Evolutionary conservation across 345 rosid species (phyloP).

Genomic region (Acer campestre): DNA sequence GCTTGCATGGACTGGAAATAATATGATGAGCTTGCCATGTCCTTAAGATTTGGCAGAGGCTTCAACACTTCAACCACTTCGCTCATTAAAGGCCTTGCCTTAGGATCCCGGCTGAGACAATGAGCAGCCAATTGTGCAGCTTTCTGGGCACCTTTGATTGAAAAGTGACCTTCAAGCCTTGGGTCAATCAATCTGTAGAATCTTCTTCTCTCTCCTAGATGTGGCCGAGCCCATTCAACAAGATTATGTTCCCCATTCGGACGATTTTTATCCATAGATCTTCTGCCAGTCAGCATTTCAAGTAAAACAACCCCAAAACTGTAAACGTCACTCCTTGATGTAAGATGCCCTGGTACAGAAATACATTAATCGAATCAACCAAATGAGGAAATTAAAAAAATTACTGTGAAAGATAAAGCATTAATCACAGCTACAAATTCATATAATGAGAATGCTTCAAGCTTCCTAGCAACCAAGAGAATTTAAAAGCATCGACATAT

Average conservation of each 20-base stretch:
- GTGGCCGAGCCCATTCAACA: conserved; percentile 87
- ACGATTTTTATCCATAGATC: conserved; percentile 83
- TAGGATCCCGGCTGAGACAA: conserved; percentile 81
- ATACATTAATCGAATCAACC: neutral
- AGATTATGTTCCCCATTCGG: conserved; percentile 82
- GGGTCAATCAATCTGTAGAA: conserved; percentile 79
- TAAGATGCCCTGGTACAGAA: conserved; percentile 65
- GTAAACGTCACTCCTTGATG: conserved; percentile 83
- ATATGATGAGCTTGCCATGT: conserved; percentile 84
- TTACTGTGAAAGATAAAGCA: neutral
- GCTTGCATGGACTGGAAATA: conserved; percentile 76
- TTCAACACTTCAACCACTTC: conserved; percentile 70
- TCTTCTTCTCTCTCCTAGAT: conserved; percentile 75
- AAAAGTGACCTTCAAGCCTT: conserved; percentile 78
- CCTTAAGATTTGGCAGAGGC: conserved; percentile 73
- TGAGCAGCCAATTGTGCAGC: conserved; percentile 79
- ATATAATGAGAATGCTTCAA: neutral
- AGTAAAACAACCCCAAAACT: conserved; percentile 85
- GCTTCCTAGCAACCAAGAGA: neutral
- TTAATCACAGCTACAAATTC: neutral
- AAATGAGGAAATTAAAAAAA: neutral
- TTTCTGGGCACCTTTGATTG: conserved; percentile 78
- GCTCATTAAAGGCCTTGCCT: conserved; percentile 83
- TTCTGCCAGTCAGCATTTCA: conserved; percentile 75
- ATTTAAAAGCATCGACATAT: neutral